Evolutionary conservation across 2,329 filamentous ascomycete genomes (phyloP), one percentile per base, ranked within the genome.

Genomic region (Aspergillus nomiae): DNA sequence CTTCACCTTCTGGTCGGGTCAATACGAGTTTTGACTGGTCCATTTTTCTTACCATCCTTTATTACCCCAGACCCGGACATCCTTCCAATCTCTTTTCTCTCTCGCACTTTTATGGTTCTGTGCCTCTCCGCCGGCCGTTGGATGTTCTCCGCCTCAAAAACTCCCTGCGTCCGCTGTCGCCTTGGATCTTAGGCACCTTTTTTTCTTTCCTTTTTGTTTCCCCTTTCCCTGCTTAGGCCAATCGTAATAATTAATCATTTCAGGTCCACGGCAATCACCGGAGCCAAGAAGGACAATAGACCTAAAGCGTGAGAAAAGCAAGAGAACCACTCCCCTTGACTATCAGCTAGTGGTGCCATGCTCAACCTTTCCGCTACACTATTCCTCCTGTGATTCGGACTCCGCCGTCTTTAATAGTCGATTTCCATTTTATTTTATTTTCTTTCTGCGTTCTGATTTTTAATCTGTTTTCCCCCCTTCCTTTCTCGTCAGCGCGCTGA

Each of bases 111-210:
- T 41, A 41, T 41, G 38, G 38, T 41, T 60, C 61, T 58, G 59
- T 63, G 64, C 63, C 59, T 68, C 64, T 67, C 67, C 67, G 67
- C 67, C 61, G 63, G 59, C 66, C 67, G 67, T 69, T 69, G 67
- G 62, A 67, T 63, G 63, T 59, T 65, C 67, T 68, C 67, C 67
- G 67, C 67, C 63, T 64, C 61, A 63, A 63, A 63, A 48, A 53
- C 62, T 61, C 64, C 67, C 62, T 69, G 64, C 60, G 57, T 67
- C 65, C 56, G 60, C 60, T 62, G 48, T 45, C 63, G 60, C 63
- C 66, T 69, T 60, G 56, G 58, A 50, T 58, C 55, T 51, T 61
- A 61, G 38, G 55, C 60, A 56, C 60, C 62, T 10, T 50, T 30
- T 43, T 34, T 50, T 53, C 30, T 14, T 43, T 53, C 30, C 16